These are phyloP conservation scores for Vitis rotundifolia DNA, from an alignment of 164 flowering plant species.

Conservation along the genomic window DNA sequence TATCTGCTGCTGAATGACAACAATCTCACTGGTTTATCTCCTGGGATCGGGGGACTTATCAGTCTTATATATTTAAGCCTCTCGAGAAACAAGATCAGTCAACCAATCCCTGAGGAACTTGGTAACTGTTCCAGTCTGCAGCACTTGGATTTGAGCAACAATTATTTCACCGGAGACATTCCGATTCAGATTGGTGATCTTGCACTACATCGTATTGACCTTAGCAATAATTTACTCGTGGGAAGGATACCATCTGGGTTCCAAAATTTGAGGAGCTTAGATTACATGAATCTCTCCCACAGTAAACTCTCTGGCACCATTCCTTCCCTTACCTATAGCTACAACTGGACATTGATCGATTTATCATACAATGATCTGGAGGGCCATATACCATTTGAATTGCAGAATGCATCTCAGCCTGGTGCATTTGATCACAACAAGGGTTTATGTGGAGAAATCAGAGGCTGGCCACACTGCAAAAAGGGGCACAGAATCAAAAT, in stretches of 20 bases:
- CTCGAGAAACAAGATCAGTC: neutral
- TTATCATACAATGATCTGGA: neutral
- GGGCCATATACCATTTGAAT: neutral
- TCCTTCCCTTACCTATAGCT: neutral
- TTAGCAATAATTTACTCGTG: neutral
- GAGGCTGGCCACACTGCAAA: neutral
- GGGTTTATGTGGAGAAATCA: neutral
- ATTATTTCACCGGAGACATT: neutral
- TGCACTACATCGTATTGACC: neutral
- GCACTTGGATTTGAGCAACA: neutral
- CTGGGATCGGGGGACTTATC: too few relatives aligned
- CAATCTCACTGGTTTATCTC: conserved; percentile 8
- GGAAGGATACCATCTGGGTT: conserved; percentile 1
- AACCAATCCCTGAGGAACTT: neutral
- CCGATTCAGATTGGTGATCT: too few relatives aligned
- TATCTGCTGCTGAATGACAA: neutral
- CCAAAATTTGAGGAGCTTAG: neutral
- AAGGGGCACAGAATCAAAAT: too few relatives aligned
- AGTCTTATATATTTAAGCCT: neutral
- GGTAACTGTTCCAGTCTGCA: neutral
- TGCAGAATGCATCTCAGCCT: neutral
- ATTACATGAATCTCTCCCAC: neutral
- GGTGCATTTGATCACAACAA: neutral
- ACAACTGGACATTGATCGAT: too few relatives aligned
- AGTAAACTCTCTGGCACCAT: conserved; percentile 2